Percentiles rank a stretch among this genome's conserved stretches.
These are phyloP conservation scores for Argentina anserina DNA, from an alignment of 306 rosid genomes.

Conservation along the genomic window DNA sequence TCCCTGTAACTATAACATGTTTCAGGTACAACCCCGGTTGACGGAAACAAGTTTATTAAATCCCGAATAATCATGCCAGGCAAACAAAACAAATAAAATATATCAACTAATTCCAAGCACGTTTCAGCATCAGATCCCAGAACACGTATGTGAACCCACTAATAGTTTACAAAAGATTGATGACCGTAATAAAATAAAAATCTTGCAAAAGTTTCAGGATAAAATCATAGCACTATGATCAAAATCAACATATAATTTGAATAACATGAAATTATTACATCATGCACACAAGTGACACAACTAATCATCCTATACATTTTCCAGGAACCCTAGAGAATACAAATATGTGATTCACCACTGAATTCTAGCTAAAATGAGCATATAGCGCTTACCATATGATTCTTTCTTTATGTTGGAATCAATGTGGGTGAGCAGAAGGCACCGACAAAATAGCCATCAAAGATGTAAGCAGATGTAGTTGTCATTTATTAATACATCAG, in stretches of 20 bases:
- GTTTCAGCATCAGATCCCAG: not conserved
- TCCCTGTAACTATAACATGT: not conserved
- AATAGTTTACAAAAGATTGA: too few species aligned
- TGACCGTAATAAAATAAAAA: not conserved
- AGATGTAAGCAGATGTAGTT: constrained; percentile 23
- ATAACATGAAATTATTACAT: not conserved
- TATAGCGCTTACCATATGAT: constrained; percentile 70
- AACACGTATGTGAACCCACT: too few species aligned
- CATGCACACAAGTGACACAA: too few species aligned
- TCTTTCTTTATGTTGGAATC: constrained; percentile 66
- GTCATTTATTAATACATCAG: constrained; percentile 9
- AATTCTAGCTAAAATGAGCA: constrained; percentile 4
- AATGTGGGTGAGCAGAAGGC: constrained; percentile 27
- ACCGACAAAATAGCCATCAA: constrained; percentile 38
- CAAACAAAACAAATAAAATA: not conserved
- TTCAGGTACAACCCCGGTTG: not conserved
- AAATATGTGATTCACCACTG: not conserved
- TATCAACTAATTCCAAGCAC: not conserved
- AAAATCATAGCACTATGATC: not conserved
- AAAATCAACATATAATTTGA: not conserved
- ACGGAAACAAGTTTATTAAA: not conserved
- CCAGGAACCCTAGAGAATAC: not conserved
- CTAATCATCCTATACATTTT: not conserved
- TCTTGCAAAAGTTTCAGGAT: not conserved
- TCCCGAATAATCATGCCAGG: not conserved